Percentiles rank a stretch among this genome's conserved stretches.
These are phyloP conservation scores for Cryptococcus hybrid DNA, from an alignment of 1,284 basidiomycete genomes.

Conservation along the genomic window DNA sequence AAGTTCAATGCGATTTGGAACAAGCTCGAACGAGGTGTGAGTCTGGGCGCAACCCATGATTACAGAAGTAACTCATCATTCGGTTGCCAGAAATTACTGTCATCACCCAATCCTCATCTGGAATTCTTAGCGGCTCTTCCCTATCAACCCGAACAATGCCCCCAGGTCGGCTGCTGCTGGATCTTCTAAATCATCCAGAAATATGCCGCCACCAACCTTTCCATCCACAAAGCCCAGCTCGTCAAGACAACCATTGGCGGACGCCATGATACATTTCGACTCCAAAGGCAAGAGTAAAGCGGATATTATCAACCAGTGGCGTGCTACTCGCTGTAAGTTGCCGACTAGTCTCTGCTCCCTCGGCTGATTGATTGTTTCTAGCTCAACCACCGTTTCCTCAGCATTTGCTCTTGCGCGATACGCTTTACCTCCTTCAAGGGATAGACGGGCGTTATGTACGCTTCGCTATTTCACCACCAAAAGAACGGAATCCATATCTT, in stretches of 20 bases:
- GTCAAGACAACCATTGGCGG: slow-evolving; percentile 13
- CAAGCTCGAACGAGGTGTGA: slow-evolving; percentile 34
- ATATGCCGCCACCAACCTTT: slow-evolving; percentile 10
- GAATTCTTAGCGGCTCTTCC: slow-evolving; percentile 43
- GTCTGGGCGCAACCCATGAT: slow-evolving; percentile 1
- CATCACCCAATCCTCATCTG: slow-evolving; percentile 36
- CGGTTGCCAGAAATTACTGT: slow-evolving; percentile 28
- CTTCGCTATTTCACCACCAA: slow-evolving; percentile 59
- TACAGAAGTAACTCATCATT: not conserved
- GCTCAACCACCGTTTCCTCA: slow-evolving; percentile 68
- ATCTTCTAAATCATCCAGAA: not conserved
- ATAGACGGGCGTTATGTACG: slow-evolving; percentile 91
- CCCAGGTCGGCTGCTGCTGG: not conserved
- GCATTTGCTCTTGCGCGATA: slow-evolving; percentile 77
- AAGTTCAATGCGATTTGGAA: slow-evolving; percentile 33
- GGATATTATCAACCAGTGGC: slow-evolving; percentile 44
- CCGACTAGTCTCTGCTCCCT: not conserved
- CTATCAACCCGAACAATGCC: slow-evolving; percentile 18
- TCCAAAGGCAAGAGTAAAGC: slow-evolving; percentile 46
- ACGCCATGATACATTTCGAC: slow-evolving; percentile 10
- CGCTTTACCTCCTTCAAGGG: slow-evolving; percentile 91
- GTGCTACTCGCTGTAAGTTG: slow-evolving; percentile 32
- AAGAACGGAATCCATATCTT: slow-evolving; percentile 57
- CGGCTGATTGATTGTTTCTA: slow-evolving; percentile 34
- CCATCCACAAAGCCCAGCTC: slow-evolving; percentile 18